A percentile compares a stretch with the other conserved stretches of the same genome.
Conservation (phyloP, 2,329 filamentous ascomycete species). For the Grosmannia serpens region DNA sequence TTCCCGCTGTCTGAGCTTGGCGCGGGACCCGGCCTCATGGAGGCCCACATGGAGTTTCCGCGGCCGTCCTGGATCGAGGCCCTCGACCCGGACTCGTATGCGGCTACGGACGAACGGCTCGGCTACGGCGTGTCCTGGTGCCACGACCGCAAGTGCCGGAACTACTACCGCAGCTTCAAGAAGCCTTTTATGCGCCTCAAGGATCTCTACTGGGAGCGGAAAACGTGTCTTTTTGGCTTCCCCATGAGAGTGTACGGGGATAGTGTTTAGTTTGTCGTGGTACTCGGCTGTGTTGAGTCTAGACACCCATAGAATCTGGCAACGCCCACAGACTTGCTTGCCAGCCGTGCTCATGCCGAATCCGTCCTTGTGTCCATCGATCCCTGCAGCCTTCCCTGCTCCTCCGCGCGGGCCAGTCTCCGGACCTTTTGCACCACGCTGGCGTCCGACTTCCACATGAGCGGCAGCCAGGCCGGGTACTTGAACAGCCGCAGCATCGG, state of each 20-base stretch:
- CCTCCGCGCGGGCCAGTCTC: background rate
- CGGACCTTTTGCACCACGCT: background rate
- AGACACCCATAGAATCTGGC: too few species aligned
- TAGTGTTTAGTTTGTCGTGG: too few species aligned
- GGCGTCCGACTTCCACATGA: background rate
- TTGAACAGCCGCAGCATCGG: background rate
- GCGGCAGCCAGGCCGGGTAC: background rate
- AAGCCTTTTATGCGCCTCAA: background rate
- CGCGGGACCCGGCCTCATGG: background rate
- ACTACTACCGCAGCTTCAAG: background rate
- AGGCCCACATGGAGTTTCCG: too few species aligned
- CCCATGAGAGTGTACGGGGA: too few species aligned
- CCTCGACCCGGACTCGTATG: background rate
- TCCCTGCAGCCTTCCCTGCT: too few species aligned
- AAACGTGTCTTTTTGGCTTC: background rate
- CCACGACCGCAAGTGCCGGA: background rate
- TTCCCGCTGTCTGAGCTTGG: background rate
- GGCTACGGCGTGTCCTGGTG: background rate
- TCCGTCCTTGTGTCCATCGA: too few species aligned
- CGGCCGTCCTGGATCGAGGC: background rate
- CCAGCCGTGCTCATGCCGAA: too few species aligned
- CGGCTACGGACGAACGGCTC: background rate
- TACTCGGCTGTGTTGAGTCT: too few species aligned
- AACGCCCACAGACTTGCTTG: too few species aligned
- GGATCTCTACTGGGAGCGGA: background rate